phyloP scores from a whole-genome alignment of 164 flowering plant genomes.

The Vitis riparia region DNA sequence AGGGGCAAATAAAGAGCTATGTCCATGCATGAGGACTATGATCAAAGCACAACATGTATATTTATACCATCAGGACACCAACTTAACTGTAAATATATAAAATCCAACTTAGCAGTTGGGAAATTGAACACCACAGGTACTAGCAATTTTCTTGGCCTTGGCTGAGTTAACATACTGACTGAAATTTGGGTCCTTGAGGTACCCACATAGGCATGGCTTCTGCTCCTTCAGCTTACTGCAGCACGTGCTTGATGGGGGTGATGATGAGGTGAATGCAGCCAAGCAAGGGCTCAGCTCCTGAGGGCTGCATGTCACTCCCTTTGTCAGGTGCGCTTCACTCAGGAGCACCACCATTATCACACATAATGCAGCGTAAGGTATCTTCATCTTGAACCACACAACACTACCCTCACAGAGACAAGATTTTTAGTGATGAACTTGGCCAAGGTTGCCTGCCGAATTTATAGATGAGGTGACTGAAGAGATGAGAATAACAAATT shows the following conservation, averaged over 20 bases:
- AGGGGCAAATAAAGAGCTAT: too few species aligned
- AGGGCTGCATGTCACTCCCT: slow-evolving; percentile 27
- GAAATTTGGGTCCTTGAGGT: slow-evolving; percentile 29
- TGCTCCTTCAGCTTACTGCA: slow-evolving; percentile 44
- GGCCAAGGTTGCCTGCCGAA: too few species aligned
- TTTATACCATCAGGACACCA: too few species aligned
- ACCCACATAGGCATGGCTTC: slow-evolving; percentile 45
- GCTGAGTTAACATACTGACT: slow-evolving; percentile 25
- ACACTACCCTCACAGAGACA: too few species aligned
- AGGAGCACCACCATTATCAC: slow-evolving; percentile 10
- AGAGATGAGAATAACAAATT: too few species aligned
- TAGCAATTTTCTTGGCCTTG: slow-evolving; percentile 24
- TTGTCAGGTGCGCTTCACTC: slow-evolving; percentile 1
- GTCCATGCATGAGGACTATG: too few species aligned
- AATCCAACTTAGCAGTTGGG: slow-evolving; percentile 23
- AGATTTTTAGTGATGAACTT: too few species aligned
- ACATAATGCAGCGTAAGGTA: not conserved
- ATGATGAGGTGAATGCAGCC: slow-evolving; percentile 12
- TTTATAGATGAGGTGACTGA: too few species aligned
- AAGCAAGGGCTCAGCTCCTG: slow-evolving; percentile 20
- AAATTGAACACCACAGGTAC: slow-evolving; percentile 23
- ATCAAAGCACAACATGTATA: too few species aligned
- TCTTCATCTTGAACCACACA: slow-evolving; percentile 6
- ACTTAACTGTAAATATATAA: too few species aligned
- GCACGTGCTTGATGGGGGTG: slow-evolving; percentile 25